Evolutionary conservation across 1,284 basidiomycete species (phyloP).

Genomic region (Tilletia indica): DNA sequence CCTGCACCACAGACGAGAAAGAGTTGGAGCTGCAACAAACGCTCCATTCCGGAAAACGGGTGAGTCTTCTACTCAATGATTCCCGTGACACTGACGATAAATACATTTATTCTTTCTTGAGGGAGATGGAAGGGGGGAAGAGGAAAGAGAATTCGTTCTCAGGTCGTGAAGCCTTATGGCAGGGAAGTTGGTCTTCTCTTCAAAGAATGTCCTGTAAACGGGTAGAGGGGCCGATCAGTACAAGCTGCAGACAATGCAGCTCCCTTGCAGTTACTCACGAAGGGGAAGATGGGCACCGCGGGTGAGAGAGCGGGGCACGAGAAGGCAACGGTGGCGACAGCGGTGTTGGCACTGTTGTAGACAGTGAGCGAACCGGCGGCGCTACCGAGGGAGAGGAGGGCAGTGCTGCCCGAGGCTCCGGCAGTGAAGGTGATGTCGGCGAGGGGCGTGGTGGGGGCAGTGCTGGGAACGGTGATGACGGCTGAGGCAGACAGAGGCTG

Average conservation of each 20-base stretch:
- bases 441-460: slow-evolving; percentile 11
- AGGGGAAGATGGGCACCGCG: slow-evolving; percentile 16
- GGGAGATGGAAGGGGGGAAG: neutral
- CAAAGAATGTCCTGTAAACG: neutral
- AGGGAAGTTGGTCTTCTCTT: neutral
- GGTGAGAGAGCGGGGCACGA: slow-evolving; percentile 17
- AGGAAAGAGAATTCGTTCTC: neutral
- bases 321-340: slow-evolving; percentile 7
- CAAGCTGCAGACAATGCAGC: too few species aligned
- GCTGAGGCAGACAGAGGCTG: neutral
- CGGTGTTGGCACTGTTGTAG: slow-evolving; percentile 13
- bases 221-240: too few species aligned
- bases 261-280: neutral
- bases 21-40: too few species aligned
- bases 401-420: slow-evolving; percentile 11
- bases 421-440: slow-evolving; percentile 10
- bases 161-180: neutral
- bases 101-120: neutral
- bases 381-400: slow-evolving; percentile 11
- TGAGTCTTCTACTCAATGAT: too few species aligned
- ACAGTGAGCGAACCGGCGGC: slow-evolving; percentile 9
- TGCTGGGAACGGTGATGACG: slow-evolving; percentile 7
- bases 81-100: neutral
- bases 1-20: too few species aligned
- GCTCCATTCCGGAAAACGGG: too few species aligned